Evolutionary conservation across 2,329 filamentous ascomycete genomes (phyloP), one percentile per base, ranked within the genome.

Genomic region (Metarhizium anisopliae): DNA sequence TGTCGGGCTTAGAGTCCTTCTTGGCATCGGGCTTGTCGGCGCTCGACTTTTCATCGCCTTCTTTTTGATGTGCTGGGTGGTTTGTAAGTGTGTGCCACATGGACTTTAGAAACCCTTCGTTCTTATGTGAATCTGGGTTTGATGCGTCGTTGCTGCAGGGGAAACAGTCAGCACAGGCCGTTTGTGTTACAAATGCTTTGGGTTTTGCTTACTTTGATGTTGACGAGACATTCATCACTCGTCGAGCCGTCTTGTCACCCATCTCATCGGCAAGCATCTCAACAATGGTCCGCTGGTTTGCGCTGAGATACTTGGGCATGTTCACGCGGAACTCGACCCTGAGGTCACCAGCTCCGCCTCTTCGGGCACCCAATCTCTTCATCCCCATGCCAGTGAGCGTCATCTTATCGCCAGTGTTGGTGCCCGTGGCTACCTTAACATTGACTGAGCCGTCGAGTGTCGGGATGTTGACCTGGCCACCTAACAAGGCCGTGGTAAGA

Each of bases 241-340:
- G 82, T 75, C 90, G 94, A 38, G 94, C 94, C 32, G 83, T 90
- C 76, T 92, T 91, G 72, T 99, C 94, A 43, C 83, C 86, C 84
- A 99, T 87, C 75, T 99, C 94, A 65, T 99, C 92, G 6, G 94
- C 94, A 61, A 99, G 82, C 83, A 97, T 93, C 75, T 99, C 94
- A 49, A 95, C 75, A 57, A 99, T 88, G 1, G 90, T 95, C 54
- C 94, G 82, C 76, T 99, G 92, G 74, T 96, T 97, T 50, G 87
- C 82, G 55, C 82, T 90, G 61, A 99, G 78, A 66, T 93, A 96
- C 74, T 96, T 97, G 50, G 94, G 94, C 90, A 97, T 96, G 55
- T 82, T 77, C 50, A 99, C 89, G 70, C 90, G 90, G 80, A 96
- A 99, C 70, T 99, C 93, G 6, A 99, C 91, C 68, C 84, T 87